Conservation (phyloP, 257 asterid species). For the Solanum pinnatisectum region DNA sequence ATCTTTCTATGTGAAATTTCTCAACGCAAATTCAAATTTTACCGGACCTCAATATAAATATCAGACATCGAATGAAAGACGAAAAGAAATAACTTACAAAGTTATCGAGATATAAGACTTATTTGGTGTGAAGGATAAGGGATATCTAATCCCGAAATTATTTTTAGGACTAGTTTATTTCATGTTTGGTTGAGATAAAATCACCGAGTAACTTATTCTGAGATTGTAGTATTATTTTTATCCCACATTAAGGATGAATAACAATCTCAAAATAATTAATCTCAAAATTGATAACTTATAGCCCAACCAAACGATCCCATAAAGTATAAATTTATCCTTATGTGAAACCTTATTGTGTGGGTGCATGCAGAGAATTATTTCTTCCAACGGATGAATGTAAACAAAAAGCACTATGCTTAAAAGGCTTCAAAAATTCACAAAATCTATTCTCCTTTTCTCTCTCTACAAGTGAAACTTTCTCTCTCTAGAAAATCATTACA, state of each 20-base stretch:
- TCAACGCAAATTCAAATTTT: background rate
- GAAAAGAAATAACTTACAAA: too few relatives aligned
- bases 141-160: background rate
- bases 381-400: background rate
- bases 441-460: background rate
- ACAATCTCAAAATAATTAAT: background rate
- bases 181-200: background rate
- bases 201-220: rapidly evolving
- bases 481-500: constrained; percentile 1
- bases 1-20: background rate
- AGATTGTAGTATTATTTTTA: too few relatives aligned
- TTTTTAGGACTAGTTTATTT: too few relatives aligned
- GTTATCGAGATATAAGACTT: background rate
- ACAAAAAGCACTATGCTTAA: background rate
- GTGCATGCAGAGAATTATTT: background rate
- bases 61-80: background rate
- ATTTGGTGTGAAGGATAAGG: background rate
- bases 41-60: too few relatives aligned
- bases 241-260: too few relatives aligned
- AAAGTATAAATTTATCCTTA: background rate
- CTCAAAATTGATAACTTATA: too few relatives aligned
- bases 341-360: background rate
- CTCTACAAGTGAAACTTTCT: background rate
- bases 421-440: background rate
- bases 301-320: background rate